These are phyloP conservation scores for Exophiala alcalophila DNA, from an alignment of 2,329 filamentous ascomycete species.

Conservation along the genomic window DNA sequence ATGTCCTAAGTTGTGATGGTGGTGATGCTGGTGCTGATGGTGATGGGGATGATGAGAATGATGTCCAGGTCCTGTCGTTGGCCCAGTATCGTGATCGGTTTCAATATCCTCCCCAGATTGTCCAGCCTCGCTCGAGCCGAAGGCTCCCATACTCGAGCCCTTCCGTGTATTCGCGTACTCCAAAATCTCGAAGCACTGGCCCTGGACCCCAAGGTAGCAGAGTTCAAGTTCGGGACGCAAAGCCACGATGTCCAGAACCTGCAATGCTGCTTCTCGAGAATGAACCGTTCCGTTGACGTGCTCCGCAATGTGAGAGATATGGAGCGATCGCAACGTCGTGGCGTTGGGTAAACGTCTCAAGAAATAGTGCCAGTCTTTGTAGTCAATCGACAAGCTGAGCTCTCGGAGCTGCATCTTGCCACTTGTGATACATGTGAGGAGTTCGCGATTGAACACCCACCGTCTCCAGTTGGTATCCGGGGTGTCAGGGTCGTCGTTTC, in stretches of 20 bases:
- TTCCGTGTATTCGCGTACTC: conserved; percentile 47
- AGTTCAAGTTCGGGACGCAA: conserved; percentile 72
- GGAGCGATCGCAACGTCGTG: conserved; percentile 66
- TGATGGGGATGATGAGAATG: conserved; percentile 5
- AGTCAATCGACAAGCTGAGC: conserved; percentile 68
- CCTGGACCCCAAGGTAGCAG: conserved; percentile 72
- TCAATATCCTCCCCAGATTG: conserved; percentile 25
- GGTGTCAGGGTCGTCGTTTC: conserved; percentile 31
- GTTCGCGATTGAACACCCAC: conserved; percentile 69
- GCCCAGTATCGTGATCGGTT: conserved; percentile 22
- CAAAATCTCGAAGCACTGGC: conserved; percentile 78
- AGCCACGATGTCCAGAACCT: conserved; percentile 74
- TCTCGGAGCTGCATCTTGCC: conserved; percentile 73
- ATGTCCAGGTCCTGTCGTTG: conserved; percentile 13
- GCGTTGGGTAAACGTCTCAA: conserved; percentile 70
- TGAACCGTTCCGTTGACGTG: conserved; percentile 58
- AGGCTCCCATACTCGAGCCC: conserved; percentile 2
- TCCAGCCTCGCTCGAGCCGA: conserved; percentile 2
- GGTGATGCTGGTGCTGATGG: conserved; percentile 29
- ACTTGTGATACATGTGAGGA: conserved; percentile 70
- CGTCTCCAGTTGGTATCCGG: conserved; percentile 54
- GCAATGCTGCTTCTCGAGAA: conserved; percentile 67
- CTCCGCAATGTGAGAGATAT: conserved; percentile 66
- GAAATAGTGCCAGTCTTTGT: conserved; percentile 79
- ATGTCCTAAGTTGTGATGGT: conserved; percentile 35